Evolutionary conservation across 78 protist genomes (phyloP).

Genomic region (Protostelium mycophagum): DNA sequence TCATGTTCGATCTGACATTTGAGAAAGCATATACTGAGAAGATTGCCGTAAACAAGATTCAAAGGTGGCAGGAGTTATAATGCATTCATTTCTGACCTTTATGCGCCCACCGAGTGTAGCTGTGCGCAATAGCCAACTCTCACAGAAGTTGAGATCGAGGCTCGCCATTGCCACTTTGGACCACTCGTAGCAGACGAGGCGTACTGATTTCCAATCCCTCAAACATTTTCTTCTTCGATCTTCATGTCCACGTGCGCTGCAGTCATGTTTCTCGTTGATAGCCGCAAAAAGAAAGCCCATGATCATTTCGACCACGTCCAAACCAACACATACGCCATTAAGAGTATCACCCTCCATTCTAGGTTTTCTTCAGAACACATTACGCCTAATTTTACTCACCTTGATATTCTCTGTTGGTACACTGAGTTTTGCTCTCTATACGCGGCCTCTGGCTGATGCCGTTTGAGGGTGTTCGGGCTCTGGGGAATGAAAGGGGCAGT

Average conservation of each 20-base stretch:
- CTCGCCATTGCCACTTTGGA: not conserved
- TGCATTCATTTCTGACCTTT: not conserved
- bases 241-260: not conserved
- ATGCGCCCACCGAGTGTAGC: not conserved
- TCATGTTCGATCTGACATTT: no score
- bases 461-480: no score
- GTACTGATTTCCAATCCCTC: not conserved
- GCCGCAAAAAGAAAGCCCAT: not conserved
- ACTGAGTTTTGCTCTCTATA: no score
- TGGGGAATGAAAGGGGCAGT: no score
- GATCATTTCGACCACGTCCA: not conserved
- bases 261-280: not conserved
- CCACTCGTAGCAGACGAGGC: not conserved
- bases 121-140: not conserved
- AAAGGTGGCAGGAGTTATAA: no score
- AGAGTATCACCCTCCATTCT: not conserved
- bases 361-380: no score
- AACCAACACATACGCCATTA: not conserved
- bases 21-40: no score
- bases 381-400: no score
- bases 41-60: no score
- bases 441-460: no score
- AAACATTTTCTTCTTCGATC: not conserved
- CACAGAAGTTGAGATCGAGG: not conserved
- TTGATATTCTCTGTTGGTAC: no score